Evolutionary conservation across 1,284 basidiomycete genomes (phyloP).

Genomic region (Tylopilus sp.): DNA sequence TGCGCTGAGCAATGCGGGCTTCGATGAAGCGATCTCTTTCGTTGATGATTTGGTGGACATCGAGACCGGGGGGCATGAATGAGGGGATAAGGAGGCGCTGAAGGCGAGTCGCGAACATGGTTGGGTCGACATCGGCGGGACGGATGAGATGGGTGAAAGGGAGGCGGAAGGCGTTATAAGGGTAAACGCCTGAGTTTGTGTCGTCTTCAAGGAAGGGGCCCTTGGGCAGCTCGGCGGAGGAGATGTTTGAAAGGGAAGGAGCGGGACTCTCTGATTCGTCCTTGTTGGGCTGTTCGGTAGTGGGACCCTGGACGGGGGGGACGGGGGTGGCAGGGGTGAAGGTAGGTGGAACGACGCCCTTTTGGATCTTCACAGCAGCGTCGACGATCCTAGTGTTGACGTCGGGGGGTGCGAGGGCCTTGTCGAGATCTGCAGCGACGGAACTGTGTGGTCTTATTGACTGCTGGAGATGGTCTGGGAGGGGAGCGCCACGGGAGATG

Average conservation of each 20-base stretch:
- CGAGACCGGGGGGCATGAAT: conserved; percentile 89
- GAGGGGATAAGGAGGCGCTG: conserved; percentile 85
- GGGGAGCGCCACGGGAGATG: conserved; percentile 72
- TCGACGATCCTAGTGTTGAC: conserved; percentile 65
- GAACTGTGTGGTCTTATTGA: conserved; percentile 67
- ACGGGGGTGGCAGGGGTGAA: conserved; percentile 10
- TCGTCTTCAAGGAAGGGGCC: conserved; percentile 79
- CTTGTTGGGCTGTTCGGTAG: conserved; percentile 32
- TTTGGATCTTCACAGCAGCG: conserved; percentile 74
- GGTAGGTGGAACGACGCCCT: conserved; percentile 40
- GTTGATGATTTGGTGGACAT: conserved; percentile 86
- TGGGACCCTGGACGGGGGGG: conserved; percentile 13
- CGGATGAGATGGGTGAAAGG: conserved; percentile 78
- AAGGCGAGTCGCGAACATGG: conserved; percentile 64
- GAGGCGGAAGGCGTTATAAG: conserved; percentile 92
- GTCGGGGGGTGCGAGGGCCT: conserved; percentile 56
- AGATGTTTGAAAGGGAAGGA: conserved; percentile 28
- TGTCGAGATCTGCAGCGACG: conserved; percentile 60
- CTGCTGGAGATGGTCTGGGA: conserved; percentile 78
- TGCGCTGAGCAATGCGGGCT: conserved; percentile 85
- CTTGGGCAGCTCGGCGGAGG: conserved; percentile 55
- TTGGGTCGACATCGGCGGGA: conserved; percentile 54
- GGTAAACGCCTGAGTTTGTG: conserved; percentile 79
- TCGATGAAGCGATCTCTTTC: conserved; percentile 92
- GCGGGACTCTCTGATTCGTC: conserved; percentile 43